A percentile compares a stretch with the other conserved stretches of the same genome.
phyloP scores from a whole-genome alignment of 2,329 filamentous ascomycete genomes.

The Dendrostoma leiphaemia region DNA sequence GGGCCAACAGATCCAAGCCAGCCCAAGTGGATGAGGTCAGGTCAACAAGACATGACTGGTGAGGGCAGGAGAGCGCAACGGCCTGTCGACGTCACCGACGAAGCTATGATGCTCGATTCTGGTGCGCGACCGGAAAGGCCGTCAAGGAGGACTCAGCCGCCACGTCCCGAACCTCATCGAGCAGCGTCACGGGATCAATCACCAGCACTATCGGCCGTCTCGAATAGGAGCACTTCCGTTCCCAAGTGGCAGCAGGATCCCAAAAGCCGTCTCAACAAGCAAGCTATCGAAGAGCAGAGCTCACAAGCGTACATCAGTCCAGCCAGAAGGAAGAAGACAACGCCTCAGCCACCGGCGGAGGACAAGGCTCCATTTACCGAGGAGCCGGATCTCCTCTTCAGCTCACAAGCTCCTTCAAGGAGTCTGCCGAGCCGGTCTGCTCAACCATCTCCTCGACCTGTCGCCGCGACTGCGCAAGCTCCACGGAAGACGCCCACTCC shows the following conservation, averaged over 20 bases:
- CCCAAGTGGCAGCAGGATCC: slow-evolving; percentile 64
- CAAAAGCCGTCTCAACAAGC: slow-evolving; percentile 64
- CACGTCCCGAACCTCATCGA: slow-evolving; percentile 28
- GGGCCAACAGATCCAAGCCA: slow-evolving; percentile 73
- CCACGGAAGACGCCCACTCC: slow-evolving; percentile 40
- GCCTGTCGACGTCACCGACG: slow-evolving; percentile 55
- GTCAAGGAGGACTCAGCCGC: slow-evolving; percentile 28
- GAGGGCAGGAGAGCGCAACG: slow-evolving; percentile 29
- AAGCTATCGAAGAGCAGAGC: slow-evolving; percentile 75
- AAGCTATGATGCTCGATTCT: slow-evolving; percentile 77
- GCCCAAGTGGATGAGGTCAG: slow-evolving; percentile 93
- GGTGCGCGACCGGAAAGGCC: slow-evolving; percentile 54
- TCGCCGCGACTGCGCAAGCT: slow-evolving; percentile 45
- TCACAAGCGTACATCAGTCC: slow-evolving; percentile 86
- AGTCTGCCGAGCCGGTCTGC: slow-evolving; percentile 35
- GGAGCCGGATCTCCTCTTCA: slow-evolving; percentile 66
- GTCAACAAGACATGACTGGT: slow-evolving; percentile 45
- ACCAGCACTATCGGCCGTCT: slow-evolving; percentile 43
- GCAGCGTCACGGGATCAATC: slow-evolving; percentile 45
- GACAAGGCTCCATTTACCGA: slow-evolving; percentile 35
- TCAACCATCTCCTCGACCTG: slow-evolving; percentile 40
- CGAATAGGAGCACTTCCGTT: slow-evolving; percentile 42
- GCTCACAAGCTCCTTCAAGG: slow-evolving; percentile 36
- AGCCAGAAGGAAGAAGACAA: slow-evolving; percentile 71
- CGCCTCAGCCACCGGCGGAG: slow-evolving; percentile 45